These are phyloP conservation scores for Tuber magnatum DNA, from an alignment of 495 filamentous ascomycete species.

Conservation along the genomic window DNA sequence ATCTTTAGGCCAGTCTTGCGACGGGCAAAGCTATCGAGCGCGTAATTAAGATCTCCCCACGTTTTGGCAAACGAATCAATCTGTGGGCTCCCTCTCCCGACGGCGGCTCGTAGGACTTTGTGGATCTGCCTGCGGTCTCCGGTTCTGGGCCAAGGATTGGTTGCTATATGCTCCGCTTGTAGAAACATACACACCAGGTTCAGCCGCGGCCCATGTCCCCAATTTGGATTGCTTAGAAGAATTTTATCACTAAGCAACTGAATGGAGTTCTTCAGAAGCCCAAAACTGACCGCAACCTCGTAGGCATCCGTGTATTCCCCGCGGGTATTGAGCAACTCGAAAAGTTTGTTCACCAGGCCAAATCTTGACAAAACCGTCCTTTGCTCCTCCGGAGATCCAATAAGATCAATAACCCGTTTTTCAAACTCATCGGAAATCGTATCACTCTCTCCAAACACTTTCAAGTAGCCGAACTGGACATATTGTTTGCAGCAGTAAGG, in stretches of 20 bases:
- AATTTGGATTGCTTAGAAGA: background rate
- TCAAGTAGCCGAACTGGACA: slow-evolving; percentile 10
- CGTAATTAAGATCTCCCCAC: background rate
- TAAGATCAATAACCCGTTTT: background rate
- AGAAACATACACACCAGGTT: slow-evolving; percentile 9
- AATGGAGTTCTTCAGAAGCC: slow-evolving; percentile 16
- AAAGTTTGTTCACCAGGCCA: slow-evolving; percentile 24
- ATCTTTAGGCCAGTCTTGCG: background rate
- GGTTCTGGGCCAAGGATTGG: background rate
- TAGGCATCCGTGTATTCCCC: slow-evolving; percentile 14
- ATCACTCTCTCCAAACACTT: slow-evolving; percentile 4
- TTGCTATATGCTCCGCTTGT: slow-evolving; percentile 1
- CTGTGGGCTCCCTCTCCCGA: background rate
- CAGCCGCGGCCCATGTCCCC: background rate
- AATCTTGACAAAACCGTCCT: slow-evolving; percentile 9
- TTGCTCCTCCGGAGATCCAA: slow-evolving; percentile 10
- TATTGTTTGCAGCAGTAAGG: slow-evolving; percentile 14
- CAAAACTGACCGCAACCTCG: slow-evolving; percentile 10
- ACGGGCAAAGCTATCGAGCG: background rate
- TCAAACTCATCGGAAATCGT: background rate
- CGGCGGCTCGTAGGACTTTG: background rate
- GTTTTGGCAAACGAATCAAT: background rate
- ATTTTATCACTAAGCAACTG: background rate
- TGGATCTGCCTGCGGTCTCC: background rate
- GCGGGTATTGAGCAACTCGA: background rate